Conservation (phyloP, 352 stramenopile genomes). For the Globisporangium lucens region DNA sequence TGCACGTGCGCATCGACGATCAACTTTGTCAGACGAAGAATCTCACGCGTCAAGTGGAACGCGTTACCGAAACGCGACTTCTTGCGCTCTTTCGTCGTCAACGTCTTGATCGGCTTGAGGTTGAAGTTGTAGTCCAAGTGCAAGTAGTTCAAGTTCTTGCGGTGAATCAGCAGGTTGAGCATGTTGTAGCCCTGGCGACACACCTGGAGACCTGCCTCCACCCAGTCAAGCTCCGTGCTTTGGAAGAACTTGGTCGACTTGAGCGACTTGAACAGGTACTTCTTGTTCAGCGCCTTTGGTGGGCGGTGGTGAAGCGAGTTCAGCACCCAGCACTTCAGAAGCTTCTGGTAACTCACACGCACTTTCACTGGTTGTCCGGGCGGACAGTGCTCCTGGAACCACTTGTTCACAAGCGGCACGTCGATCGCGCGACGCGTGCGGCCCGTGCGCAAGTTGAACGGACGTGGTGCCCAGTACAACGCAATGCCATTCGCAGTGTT, state of each 20-base stretch:
- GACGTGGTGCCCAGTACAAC: constrained; percentile 97
- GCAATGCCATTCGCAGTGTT: constrained; percentile 96
- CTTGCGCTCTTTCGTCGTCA: constrained; percentile 99
- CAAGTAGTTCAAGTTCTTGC: constrained; percentile 99
- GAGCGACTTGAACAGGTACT: constrained; percentile 98
- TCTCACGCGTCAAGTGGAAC: constrained; percentile 97
- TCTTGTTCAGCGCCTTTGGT: constrained; percentile 96
- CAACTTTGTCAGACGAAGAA: constrained; percentile 98
- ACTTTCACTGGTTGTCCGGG: constrained; percentile 99
- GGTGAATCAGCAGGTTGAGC: constrained; percentile 99
- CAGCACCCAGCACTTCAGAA: constrained; percentile 99
- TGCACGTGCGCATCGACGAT: constrained; percentile 99
- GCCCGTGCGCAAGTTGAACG: constrained; percentile 97
- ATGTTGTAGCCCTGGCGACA: constrained; percentile 99
- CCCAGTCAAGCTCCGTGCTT: constrained; percentile 99
- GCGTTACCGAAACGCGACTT: constrained; percentile 97
- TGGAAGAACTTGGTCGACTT: constrained; percentile 99
- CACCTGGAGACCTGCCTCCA: constrained; percentile 97
- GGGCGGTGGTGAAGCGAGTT: constrained; percentile 96
- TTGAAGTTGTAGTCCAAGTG: constrained; percentile 99
- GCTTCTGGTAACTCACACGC: constrained; percentile 99
- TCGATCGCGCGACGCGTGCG: constrained; percentile 95
- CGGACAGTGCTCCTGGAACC: constrained; percentile 98
- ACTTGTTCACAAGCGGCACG: constrained; percentile 98
- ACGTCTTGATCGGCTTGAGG: constrained; percentile 99